phyloP scores from a whole-genome alignment of 169 alveolate species.

The Cryptosporidium ryanae region DNA sequence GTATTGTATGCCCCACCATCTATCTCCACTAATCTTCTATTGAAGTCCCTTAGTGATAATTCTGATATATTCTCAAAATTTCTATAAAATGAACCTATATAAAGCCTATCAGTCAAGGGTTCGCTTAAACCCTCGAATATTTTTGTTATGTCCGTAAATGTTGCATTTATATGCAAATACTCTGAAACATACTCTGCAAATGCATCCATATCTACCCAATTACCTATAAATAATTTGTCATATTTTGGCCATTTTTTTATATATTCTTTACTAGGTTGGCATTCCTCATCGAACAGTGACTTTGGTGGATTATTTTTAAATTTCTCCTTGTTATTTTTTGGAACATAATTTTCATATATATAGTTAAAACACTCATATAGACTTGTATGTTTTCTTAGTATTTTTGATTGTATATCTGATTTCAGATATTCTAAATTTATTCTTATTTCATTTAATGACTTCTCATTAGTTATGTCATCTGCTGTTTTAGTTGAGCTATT shows the following conservation, averaged over 20 bases:
- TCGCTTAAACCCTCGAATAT: constrained; percentile 16
- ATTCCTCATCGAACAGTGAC: constrained; percentile 27
- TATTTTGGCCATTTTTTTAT: constrained; percentile 55
- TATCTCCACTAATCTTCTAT: constrained; percentile 39
- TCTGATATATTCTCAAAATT: constrained; percentile 50
- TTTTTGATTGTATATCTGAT: constrained; percentile 60
- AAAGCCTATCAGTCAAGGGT: constrained; percentile 29
- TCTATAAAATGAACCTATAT: constrained; percentile 66
- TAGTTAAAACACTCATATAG: constrained; percentile 31
- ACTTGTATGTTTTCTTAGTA: constrained; percentile 53
- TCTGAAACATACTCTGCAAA: constrained; percentile 67
- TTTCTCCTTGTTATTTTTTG: constrained; percentile 26
- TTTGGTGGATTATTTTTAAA: constrained; percentile 21
- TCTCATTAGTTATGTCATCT: background rate
- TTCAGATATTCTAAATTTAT: constrained; percentile 35
- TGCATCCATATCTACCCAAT: constrained; percentile 62
- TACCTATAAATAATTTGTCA: constrained; percentile 49
- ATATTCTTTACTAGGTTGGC: constrained; percentile 34
- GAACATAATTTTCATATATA: constrained; percentile 31
- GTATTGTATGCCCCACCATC: constrained; percentile 52
- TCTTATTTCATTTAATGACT: constrained; percentile 7
- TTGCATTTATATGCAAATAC: constrained; percentile 47
- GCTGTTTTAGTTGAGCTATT: background rate
- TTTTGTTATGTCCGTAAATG: constrained; percentile 34
- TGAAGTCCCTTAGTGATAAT: constrained; percentile 31